These are phyloP conservation scores for Neohortaea acidophila DNA, from an alignment of 495 filamentous ascomycete species.

Conservation along the genomic window DNA sequence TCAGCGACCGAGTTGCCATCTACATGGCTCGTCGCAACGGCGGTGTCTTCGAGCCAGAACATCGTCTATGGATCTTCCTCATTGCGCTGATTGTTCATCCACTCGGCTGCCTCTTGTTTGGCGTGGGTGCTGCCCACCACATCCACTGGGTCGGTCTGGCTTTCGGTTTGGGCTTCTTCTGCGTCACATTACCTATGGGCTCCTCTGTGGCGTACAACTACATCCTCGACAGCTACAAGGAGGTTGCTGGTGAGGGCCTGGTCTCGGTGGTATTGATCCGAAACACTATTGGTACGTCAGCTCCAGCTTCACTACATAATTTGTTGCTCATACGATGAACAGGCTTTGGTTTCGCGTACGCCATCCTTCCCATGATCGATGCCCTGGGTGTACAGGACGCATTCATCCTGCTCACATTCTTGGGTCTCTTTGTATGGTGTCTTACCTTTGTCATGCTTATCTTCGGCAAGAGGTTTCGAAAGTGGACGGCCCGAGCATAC, in stretches of 20 bases:
- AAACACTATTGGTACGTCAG: too few relatives aligned
- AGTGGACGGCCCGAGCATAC: too few relatives aligned
- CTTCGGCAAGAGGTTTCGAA: too few relatives aligned
- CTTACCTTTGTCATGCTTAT: too few relatives aligned
- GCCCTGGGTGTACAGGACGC: too few relatives aligned
- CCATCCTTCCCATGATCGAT: too few relatives aligned
- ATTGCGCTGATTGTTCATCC: constrained; percentile 29
- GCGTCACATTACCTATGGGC: constrained; percentile 5
- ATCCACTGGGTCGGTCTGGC: constrained; percentile 21
- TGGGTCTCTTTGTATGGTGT: too few relatives aligned
- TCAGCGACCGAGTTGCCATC: constrained; percentile 45
- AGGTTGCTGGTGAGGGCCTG: constrained; percentile 46
- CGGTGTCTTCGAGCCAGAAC: constrained; percentile 47
- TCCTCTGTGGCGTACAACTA: constrained; percentile 41
- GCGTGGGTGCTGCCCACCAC: constrained; percentile 43
- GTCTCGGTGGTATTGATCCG: constrained; percentile 48
- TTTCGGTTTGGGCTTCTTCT: constrained; percentile 6
- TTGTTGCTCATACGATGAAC: too few relatives aligned
- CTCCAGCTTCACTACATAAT: too few relatives aligned
- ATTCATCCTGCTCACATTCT: too few relatives aligned
- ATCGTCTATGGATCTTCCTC: constrained; percentile 48
- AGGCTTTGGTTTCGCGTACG: too few relatives aligned
- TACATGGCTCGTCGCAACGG: constrained; percentile 43
- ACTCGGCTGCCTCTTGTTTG: constrained; percentile 47
- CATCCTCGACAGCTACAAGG: constrained; percentile 46